phyloP scores from a whole-genome alignment of 805 yeast genomes.

The Candida bentonensis region DNA sequence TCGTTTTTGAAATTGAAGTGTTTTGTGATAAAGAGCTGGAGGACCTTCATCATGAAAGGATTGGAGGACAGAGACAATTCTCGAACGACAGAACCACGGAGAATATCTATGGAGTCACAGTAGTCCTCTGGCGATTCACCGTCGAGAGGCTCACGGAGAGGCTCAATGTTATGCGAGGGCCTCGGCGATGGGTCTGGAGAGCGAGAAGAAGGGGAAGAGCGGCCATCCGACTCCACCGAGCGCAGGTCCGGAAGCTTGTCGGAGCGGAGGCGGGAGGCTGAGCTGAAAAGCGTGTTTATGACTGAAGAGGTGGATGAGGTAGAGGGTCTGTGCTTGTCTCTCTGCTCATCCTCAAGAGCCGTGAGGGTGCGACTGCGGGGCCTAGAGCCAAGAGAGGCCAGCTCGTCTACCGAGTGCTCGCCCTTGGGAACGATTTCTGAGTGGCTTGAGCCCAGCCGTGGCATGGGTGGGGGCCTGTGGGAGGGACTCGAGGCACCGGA shows the following conservation, averaged over 20 bases:
- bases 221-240: not conserved
- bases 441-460: not conserved
- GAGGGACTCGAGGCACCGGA: too few relatives aligned
- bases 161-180: not conserved
- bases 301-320: too few relatives aligned
- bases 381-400: too few relatives aligned
- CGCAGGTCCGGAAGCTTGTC: not conserved
- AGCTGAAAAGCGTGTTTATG: not conserved
- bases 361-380: not conserved
- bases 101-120: not conserved
- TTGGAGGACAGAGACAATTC: not conserved
- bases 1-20: slow-evolving; percentile 36
- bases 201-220: not conserved
- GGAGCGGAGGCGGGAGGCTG: not conserved
- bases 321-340: not conserved
- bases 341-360: not conserved
- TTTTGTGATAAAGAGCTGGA: slow-evolving; percentile 14
- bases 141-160: not conserved
- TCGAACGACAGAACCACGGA: not conserved
- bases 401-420: too few relatives aligned
- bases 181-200: not conserved
- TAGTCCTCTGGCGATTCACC: not conserved
- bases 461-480: not conserved
- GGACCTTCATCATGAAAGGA: slow-evolving; percentile 7
- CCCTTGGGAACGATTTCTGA: not conserved